A percentile compares a stretch with the other conserved stretches of the same genome.
phyloP scores from a whole-genome alignment of 257 asterid species.

The Phtheirospermum japonicum region DNA sequence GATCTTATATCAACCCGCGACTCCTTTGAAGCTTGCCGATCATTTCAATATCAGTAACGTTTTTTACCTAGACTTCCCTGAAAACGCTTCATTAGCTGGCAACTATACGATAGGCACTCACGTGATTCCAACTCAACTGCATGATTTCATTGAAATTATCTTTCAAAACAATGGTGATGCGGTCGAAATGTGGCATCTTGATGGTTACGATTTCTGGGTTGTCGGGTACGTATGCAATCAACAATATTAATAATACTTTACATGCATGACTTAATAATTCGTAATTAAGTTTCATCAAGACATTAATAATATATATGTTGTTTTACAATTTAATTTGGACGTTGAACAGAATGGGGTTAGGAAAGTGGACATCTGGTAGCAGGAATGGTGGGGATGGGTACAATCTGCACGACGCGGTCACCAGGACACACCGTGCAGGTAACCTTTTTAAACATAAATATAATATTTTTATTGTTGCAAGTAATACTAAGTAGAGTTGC shows the following conservation, averaged over 20 bases:
- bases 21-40: slow-evolving; percentile 89
- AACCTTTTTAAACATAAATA: too few species aligned
- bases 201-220: slow-evolving; percentile 84
- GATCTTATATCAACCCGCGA: slow-evolving; percentile 55
- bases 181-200: slow-evolving; percentile 77
- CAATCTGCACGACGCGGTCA: slow-evolving; percentile 63
- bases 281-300: neutral
- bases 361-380: slow-evolving; percentile 55
- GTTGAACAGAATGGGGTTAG: slow-evolving; percentile 50
- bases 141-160: slow-evolving; percentile 64
- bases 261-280: neutral
- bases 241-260: too few species aligned
- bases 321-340: neutral
- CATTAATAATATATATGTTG: neutral
- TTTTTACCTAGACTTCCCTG: slow-evolving; percentile 44
- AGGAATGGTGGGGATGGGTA: slow-evolving; percentile 32
- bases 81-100: neutral
- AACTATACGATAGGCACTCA: slow-evolving; percentile 32
- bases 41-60: slow-evolving; percentile 60
- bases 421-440: slow-evolving; percentile 84
- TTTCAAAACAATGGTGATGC: slow-evolving; percentile 52
- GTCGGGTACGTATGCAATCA: slow-evolving; percentile 70
- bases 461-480: too few species aligned
- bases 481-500: too few species aligned
- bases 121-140: slow-evolving; percentile 53